Percentiles rank a stretch among this genome's conserved stretches.
phyloP scores from a whole-genome alignment of 257 asterid species.

The Anisodus acutangulus region DNA sequence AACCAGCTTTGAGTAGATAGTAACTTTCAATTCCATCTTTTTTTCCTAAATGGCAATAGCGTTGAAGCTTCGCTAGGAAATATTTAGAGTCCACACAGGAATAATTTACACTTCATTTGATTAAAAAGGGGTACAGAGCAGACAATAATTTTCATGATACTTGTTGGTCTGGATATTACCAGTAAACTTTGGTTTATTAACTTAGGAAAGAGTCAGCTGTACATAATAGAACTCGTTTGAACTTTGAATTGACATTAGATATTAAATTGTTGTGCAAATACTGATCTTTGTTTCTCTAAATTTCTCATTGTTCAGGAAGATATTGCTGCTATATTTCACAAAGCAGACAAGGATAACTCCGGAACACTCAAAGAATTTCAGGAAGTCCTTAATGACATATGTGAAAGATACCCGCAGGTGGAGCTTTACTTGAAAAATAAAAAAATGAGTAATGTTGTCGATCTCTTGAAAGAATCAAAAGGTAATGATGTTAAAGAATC shows the following conservation, averaged over 20 bases:
- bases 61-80: conserved; percentile 13
- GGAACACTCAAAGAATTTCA: conserved; percentile 87
- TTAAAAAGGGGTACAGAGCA: not conserved
- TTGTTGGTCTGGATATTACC: not conserved
- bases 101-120: not conserved
- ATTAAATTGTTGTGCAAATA: conserved; percentile 4
- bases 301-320: conserved; percentile 62
- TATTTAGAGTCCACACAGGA: not conserved
- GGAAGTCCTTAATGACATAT: conserved; percentile 77
- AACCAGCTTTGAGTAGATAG: not conserved
- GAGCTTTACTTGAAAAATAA: conserved; percentile 72
- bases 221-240: not conserved
- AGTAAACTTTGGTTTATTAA: not conserved
- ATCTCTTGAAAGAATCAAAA: conserved; percentile 67
- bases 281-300: conserved; percentile 25
- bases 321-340: conserved; percentile 73
- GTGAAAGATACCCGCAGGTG: conserved; percentile 92
- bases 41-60: not conserved
- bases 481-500: conserved; percentile 64
- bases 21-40: not conserved
- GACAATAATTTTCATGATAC: not conserved
- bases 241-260: not conserved
- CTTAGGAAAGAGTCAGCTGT: not conserved
- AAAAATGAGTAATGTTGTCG: conserved; percentile 61
- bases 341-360: conserved; percentile 91